A percentile compares a stretch with the other conserved stretches of the same genome.
Evolutionary conservation across 495 filamentous ascomycete species (phyloP).

Genomic region (Cryomyces antarcticus): DNA sequence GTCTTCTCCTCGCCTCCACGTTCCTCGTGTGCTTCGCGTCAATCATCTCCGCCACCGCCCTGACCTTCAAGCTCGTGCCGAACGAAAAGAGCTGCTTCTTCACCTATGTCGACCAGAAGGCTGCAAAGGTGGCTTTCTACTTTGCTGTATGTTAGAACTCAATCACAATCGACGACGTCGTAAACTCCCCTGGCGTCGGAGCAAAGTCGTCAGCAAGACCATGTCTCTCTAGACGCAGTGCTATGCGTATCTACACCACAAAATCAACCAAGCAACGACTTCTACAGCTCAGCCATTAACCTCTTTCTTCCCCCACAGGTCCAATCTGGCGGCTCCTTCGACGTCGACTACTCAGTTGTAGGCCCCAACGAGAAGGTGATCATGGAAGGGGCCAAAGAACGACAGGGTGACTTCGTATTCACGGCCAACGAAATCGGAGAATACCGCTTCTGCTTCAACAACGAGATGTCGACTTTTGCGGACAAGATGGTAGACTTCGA

Average conservation of each 20-base stretch:
- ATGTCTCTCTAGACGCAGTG: no score
- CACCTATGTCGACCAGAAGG: conserved; percentile 47
- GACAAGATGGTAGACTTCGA: conserved; percentile 99
- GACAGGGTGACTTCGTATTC: conserved; percentile 96
- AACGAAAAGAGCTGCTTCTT: conserved; percentile 96
- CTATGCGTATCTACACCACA: no score
- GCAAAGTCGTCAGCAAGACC: no score
- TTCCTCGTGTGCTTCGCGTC: conserved; percentile 48
- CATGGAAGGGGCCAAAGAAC: conserved; percentile 73
- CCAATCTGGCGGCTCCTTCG: conserved; percentile 89
- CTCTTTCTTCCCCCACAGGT: conserved; percentile 32
- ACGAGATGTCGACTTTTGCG: conserved; percentile 91
- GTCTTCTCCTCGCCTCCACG: conserved; percentile 15
- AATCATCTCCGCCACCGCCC: conserved; percentile 50
- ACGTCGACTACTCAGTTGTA: conserved; percentile 77
- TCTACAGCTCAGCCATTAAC: no score
- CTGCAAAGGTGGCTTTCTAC: conserved; percentile 90
- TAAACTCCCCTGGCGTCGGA: no score
- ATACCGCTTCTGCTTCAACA: conserved; percentile 95
- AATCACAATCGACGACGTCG: neutral
- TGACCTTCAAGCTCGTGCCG: conserved; percentile 80
- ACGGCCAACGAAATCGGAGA: conserved; percentile 85
- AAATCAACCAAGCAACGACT: no score
- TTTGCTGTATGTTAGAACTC: conserved; percentile 54
- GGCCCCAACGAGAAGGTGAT: conserved; percentile 70